phyloP scores from a whole-genome alignment of 345 rosid species.

The Rubroshorea leprosula region DNA sequence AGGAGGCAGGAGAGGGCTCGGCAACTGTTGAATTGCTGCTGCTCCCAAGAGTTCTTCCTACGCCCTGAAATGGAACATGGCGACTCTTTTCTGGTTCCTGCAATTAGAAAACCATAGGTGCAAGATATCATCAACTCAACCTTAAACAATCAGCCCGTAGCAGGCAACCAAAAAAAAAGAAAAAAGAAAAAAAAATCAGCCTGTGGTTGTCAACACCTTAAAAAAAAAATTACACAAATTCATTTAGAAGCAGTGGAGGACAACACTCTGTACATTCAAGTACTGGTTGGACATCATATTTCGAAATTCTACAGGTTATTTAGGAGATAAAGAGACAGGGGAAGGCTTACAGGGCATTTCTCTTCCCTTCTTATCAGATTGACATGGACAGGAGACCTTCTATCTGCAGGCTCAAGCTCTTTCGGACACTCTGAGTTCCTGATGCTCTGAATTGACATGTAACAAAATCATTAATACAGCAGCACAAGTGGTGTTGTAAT shows the following conservation, averaged over 20 bases:
- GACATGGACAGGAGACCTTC: constrained; percentile 60
- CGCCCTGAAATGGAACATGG: constrained; percentile 31
- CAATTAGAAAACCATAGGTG: too few relatives aligned
- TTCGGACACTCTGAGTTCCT: constrained; percentile 64
- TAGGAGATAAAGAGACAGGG: too few relatives aligned
- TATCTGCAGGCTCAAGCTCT: constrained; percentile 70
- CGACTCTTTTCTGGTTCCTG: constrained; percentile 52
- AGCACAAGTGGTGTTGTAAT: too few relatives aligned
- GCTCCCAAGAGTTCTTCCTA: constrained; percentile 63
- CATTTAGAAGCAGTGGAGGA: too few relatives aligned
- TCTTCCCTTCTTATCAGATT: constrained; percentile 71
- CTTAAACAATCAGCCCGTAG: too few relatives aligned
- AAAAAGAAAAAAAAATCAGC: neutral
- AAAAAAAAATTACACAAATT: too few relatives aligned
- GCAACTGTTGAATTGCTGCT: constrained; percentile 17
- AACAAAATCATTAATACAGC: too few relatives aligned
- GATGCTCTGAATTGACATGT: constrained; percentile 63
- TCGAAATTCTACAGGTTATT: too few relatives aligned
- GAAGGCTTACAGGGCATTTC: constrained; percentile 43
- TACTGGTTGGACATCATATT: too few relatives aligned
- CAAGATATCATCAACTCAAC: too few relatives aligned
- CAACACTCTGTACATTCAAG: too few relatives aligned
- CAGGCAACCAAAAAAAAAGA: neutral
- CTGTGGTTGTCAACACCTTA: too few relatives aligned
- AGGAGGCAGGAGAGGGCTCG: constrained; percentile 22